Conservation (phyloP, 805 yeast species). For the Candida silvicultrix region DNA sequence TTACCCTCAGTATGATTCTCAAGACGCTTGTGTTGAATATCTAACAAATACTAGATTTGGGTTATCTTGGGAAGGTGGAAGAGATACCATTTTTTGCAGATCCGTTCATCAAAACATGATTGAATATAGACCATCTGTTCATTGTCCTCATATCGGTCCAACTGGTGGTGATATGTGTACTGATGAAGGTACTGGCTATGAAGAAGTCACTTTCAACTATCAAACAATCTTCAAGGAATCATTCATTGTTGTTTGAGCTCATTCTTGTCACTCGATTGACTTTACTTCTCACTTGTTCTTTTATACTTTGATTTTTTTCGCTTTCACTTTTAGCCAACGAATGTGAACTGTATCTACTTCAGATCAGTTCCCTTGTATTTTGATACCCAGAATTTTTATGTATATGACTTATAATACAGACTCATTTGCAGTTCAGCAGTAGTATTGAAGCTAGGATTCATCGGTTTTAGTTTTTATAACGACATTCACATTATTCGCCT, state of each 20-base stretch:
- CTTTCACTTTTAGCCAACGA: too few species aligned
- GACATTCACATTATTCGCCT: conserved; percentile 1
- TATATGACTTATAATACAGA: too few species aligned
- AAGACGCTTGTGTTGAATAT: conserved; percentile 10
- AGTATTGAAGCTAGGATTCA: too few species aligned
- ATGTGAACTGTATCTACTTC: too few species aligned
- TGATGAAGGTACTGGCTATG: conserved; percentile 13
- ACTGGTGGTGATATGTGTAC: conserved; percentile 22
- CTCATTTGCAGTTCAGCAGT: too few species aligned
- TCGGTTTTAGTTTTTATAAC: too few species aligned
- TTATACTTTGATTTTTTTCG: too few species aligned
- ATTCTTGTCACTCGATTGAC: background rate
- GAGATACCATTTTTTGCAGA: conserved; percentile 20
- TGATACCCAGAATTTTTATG: too few species aligned
- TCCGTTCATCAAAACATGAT: conserved; percentile 21
- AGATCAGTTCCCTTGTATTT: too few species aligned
- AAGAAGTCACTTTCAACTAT: conserved; percentile 1
- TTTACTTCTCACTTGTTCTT: too few species aligned
- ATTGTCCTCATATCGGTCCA: conserved; percentile 22
- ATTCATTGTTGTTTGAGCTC: background rate
- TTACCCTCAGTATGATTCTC: conserved; percentile 11
- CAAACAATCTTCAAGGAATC: background rate
- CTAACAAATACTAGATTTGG: conserved; percentile 12
- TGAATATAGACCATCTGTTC: conserved; percentile 16
- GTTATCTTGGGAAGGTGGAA: conserved; percentile 19